Percentiles rank a stretch among this genome's conserved stretches.
phyloP scores from a whole-genome alignment of 495 filamentous ascomycete species.

The Penicillium daleae region DNA sequence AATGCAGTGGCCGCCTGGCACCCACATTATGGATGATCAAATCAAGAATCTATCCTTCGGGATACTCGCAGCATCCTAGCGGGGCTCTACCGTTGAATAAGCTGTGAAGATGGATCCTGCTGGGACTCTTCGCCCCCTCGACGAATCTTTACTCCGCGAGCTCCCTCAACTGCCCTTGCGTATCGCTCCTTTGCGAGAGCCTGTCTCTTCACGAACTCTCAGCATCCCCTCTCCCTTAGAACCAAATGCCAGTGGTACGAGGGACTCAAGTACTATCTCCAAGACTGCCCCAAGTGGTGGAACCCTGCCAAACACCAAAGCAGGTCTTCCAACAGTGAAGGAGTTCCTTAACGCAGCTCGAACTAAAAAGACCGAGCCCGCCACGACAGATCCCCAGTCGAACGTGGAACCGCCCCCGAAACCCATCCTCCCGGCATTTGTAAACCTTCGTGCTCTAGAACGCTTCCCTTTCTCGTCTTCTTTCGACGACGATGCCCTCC shows the following conservation, averaged over 20 bases:
- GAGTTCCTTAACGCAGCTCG: constrained; percentile 41
- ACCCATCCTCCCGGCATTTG: constrained; percentile 51
- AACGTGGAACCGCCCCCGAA: constrained; percentile 44
- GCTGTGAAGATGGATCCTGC: constrained; percentile 39
- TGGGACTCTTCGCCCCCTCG: constrained; percentile 38
- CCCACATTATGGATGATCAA: constrained; percentile 14
- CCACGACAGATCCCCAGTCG: constrained; percentile 34
- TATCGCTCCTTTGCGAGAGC: constrained; percentile 56
- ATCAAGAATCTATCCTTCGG: constrained; percentile 9
- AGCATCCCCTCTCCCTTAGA: constrained; percentile 51
- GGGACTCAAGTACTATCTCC: constrained; percentile 37
- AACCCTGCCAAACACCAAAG: constrained; percentile 31
- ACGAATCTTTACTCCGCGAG: constrained; percentile 50
- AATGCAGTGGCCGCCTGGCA: constrained; percentile 1
- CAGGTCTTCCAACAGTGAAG: constrained; percentile 36
- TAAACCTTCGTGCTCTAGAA: constrained; percentile 52
- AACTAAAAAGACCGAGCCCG: constrained; percentile 40
- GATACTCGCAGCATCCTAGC: constrained; percentile 17
- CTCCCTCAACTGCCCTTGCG: constrained; percentile 49
- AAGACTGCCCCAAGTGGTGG: constrained; percentile 39
- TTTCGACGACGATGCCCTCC: constrained; percentile 45
- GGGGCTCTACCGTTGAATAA: constrained; percentile 6
- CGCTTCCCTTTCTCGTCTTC: constrained; percentile 47
- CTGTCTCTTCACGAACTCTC: constrained; percentile 47
- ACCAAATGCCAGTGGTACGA: constrained; percentile 46